Percentiles rank a stretch among this genome's conserved stretches.
phyloP scores from a whole-genome alignment of 2,329 filamentous ascomycete species.

The Pseudogymnoascus destructans region DNA sequence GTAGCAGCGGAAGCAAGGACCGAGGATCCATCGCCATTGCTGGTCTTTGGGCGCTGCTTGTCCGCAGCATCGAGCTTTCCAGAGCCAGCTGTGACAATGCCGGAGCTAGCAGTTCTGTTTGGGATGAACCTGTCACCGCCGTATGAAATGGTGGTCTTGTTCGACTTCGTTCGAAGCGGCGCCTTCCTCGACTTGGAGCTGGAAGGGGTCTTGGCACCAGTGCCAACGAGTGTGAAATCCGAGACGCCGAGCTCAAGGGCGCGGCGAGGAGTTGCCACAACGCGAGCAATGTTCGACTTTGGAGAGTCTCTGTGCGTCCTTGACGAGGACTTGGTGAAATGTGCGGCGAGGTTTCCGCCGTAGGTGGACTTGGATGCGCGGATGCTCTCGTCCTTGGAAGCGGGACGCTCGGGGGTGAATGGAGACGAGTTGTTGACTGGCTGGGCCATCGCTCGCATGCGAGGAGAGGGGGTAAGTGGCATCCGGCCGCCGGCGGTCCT shows the following conservation, averaged over 20 bases:
- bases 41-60: slow-evolving; percentile 59
- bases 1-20: slow-evolving; percentile 58
- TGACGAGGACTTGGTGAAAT: slow-evolving; percentile 57
- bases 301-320: slow-evolving; percentile 73
- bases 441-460: slow-evolving; percentile 41
- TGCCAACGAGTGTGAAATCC: slow-evolving; percentile 82
- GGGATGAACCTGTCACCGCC: slow-evolving; percentile 90
- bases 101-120: slow-evolving; percentile 81
- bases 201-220: slow-evolving; percentile 52
- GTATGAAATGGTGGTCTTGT: slow-evolving; percentile 70
- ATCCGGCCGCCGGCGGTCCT: slow-evolving; percentile 90
- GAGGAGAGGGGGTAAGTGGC: slow-evolving; percentile 85
- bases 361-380: slow-evolving; percentile 58
- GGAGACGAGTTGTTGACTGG: slow-evolving; percentile 52
- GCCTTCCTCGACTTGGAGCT: slow-evolving; percentile 43
- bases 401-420: slow-evolving; percentile 56
- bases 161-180: slow-evolving; percentile 38
- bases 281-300: slow-evolving; percentile 86
- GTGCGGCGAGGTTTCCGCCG: slow-evolving; percentile 64
- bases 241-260: slow-evolving; percentile 79
- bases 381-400: slow-evolving; percentile 40
- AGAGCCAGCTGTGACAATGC: slow-evolving; percentile 66
- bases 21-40: slow-evolving; percentile 55
- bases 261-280: slow-evolving; percentile 59
- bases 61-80: slow-evolving; percentile 67